Evolutionary conservation across 2,329 filamentous ascomycete species (phyloP), one percentile per base, ranked within the genome.

Genomic region (Aspergillus sp.): DNA sequence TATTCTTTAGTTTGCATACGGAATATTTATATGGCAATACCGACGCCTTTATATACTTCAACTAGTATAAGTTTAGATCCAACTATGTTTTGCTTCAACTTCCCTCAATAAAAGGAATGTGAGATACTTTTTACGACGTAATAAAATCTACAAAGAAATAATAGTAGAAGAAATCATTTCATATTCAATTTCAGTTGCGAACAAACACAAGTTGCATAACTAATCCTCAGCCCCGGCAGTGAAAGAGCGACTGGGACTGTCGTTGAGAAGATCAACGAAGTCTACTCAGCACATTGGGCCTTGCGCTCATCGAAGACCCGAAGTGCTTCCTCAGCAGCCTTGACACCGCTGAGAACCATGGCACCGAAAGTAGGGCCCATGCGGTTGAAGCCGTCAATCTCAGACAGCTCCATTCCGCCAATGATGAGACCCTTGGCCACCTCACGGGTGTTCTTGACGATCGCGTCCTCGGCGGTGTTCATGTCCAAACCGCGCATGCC

Each of bases 401-500:
- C 92, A 58, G 87, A 90, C 65, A 96, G 80, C 76, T 96, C 92
- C 92, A 97, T 97, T 40, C 92, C 93, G 53, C 92, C 93, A n/a
- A 96, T 89, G 68, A 96, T 91, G 63, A 97, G 80, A 27, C 93
- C 92, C 5, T 91, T 91, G 13, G 92, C 86, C 59, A 97, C 84
- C 81, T 96, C 92, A 60, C 92, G 87, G 6, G 92, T 96, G 65
- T 89, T 83, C 82, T 95, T 96, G 73, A 96, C 92, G 66, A 97
- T 96, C 48, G 92, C 91, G 68, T 97, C 92, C 76, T 97, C 92
- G 45, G 92, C 92, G 2, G 82, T 80, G 77, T 92, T 90, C 92
- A 96, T 97, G 76, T 97, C 92, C 17, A 97, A 81, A 8, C 92
- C 93, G 57, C 92, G 87, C 92, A 97, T 97, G 64, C 92, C 92